These are phyloP conservation scores for Leersia perrieri DNA, from an alignment of 176 grass and related monocot species.

Conservation along the genomic window DNA sequence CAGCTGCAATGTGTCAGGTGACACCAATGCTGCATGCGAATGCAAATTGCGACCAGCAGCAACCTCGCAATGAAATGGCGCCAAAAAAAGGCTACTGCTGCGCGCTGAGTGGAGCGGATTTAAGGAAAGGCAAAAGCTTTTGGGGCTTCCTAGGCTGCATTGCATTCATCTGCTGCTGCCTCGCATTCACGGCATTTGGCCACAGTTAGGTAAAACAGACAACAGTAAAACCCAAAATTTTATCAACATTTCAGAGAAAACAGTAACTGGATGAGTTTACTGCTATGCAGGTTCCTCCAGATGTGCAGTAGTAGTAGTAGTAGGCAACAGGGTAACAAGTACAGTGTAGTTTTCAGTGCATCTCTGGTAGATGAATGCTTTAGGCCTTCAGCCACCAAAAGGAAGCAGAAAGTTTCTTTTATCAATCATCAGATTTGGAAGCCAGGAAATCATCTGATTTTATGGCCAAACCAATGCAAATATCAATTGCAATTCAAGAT, in stretches of 20 bases:
- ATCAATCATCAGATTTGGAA: not conserved
- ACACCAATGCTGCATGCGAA: not conserved
- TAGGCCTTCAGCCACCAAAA: not conserved
- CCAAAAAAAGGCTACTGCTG: constrained; percentile 24
- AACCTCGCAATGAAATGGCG: not conserved
- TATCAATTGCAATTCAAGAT: not conserved
- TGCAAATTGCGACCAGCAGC: no score
- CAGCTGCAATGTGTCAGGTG: not conserved
- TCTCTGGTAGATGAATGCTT: not conserved
- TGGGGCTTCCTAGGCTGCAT: not conserved
- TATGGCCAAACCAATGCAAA: not conserved
- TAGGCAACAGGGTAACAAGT: not conserved
- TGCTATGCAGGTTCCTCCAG: not conserved
- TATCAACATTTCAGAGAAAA: not conserved
- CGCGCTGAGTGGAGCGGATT: not conserved
- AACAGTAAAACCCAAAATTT: not conserved
- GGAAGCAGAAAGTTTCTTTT: not conserved
- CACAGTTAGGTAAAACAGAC: not conserved
- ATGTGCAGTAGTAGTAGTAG: no score
- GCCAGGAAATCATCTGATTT: not conserved
- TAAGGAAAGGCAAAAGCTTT: constrained; percentile 29
- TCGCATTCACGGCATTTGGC: not conserved
- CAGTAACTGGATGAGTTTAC: not conserved
- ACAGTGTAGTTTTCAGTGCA: not conserved
- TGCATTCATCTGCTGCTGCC: not conserved